Evolutionary conservation across 495 filamentous ascomycete genomes (phyloP), one percentile per base, ranked within the genome.

Genomic region (Cenococcum geophilum): DNA sequence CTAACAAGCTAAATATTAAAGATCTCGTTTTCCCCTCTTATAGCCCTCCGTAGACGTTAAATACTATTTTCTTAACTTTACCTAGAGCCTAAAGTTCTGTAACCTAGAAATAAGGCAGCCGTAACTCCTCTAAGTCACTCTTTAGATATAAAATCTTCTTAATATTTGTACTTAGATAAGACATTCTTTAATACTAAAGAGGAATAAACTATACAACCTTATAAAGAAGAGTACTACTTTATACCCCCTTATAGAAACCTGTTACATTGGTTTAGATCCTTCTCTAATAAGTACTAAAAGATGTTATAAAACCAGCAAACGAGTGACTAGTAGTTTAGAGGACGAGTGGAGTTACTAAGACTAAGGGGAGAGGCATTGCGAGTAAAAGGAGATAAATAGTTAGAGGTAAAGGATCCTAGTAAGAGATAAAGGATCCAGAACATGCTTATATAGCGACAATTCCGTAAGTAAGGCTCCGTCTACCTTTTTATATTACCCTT

Each of bases 61-160:
- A 16, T 42, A 50, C 58, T 42, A 57, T 20, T 21, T 52, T 63
- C 57, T 58, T 54, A 60, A 60, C 58, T 67, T 63, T 60, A 57
- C 61, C 65, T 20, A 57, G 61, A 43, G 60, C 61, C 65, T 53
- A 50, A 37, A 56, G 22, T 14, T 60, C 53, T 57, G 21, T 48
- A 51, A 57, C 35, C 45, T 27, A 63, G 60, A 56, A 20, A 63
- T 67, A 61, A 63, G 65, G 51, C 64, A 63, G 60, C 62, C n/a
- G n/a, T n/a, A n/a, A n/a, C n/a, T n/a, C n/a, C n/a, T n/a, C n/a
- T n/a, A n/a, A n/a, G n/a, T n/a, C 64, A 50, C 34, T 60, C 54
- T 23, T 50, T 55, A 63, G n/a, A n/a, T 36, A 35, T 45, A 58
- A 32, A 42, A 51, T 14, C 10, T 51, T 10, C 1, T 11, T 21